Evolutionary conservation across 345 rosid genomes (phyloP).

Genomic region (Citrus hindsii): DNA sequence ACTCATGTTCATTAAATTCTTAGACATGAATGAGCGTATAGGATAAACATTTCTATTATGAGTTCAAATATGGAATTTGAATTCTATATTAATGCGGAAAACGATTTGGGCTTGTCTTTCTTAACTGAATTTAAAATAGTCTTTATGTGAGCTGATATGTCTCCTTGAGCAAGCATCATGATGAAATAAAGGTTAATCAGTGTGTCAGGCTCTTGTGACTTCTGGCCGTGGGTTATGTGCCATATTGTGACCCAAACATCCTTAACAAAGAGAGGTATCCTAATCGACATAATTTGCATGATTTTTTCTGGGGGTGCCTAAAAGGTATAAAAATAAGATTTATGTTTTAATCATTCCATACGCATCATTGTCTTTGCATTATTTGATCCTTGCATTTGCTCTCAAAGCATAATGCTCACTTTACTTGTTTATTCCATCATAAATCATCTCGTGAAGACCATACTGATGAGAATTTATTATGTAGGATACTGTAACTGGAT

Average conservation of each 20-base stretch:
- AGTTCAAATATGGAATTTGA: not conserved
- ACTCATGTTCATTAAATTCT: no score
- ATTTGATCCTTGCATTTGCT: not conserved
- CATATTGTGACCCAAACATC: not conserved
- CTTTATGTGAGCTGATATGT: not conserved
- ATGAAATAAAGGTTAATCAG: not conserved
- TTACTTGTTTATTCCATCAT: not conserved
- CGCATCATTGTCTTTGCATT: not conserved
- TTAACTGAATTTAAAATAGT: not conserved
- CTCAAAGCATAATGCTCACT: not conserved
- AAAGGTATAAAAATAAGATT: not conserved
- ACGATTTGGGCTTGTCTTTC: not conserved
- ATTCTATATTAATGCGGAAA: not conserved
- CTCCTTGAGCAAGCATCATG: not conserved
- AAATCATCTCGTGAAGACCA: not conserved
- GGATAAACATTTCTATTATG: no score
- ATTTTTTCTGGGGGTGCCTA: not conserved
- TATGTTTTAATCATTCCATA: not conserved
- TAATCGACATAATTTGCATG: not conserved
- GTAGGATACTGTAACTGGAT: constrained; percentile 68
- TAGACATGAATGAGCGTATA: no score
- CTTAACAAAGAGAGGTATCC: not conserved
- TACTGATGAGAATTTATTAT: constrained; percentile 4
- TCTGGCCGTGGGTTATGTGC: not conserved
- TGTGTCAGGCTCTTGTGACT: not conserved